These are phyloP conservation scores for Terana coerulea DNA, from an alignment of 768 basidiomycete species.

Conservation along the genomic window DNA sequence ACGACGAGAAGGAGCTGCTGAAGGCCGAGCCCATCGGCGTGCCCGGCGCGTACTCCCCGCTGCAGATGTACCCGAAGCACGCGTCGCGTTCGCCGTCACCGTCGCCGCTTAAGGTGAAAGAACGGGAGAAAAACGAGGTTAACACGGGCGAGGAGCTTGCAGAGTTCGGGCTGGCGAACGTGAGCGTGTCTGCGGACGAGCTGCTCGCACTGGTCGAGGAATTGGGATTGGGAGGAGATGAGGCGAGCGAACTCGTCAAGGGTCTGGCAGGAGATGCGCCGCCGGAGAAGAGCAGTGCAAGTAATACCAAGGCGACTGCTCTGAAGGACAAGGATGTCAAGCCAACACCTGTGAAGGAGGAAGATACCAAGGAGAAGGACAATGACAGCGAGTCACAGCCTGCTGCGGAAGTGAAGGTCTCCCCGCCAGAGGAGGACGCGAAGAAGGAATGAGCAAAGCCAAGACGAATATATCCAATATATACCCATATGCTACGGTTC, in stretches of 20 bases:
- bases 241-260: slow-evolving; percentile 72
- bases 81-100: slow-evolving; percentile 34
- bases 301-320: neutral
- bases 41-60: slow-evolving; percentile 70
- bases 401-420: neutral
- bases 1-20: slow-evolving; percentile 57
- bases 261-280: slow-evolving; percentile 39
- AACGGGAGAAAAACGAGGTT: slow-evolving; percentile 49
- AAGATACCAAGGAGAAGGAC: slow-evolving; percentile 6
- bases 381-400: slow-evolving; percentile 24
- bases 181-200: slow-evolving; percentile 75
- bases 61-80: slow-evolving; percentile 81
- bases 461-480: no score
- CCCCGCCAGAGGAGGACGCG: neutral
- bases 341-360: neutral
- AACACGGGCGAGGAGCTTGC: slow-evolving; percentile 67
- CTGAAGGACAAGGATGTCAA: slow-evolving; percentile 9
- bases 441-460: neutral
- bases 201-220: slow-evolving; percentile 66
- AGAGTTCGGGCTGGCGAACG: slow-evolving; percentile 71
- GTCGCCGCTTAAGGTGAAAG: slow-evolving; percentile 37
- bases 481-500: no score
- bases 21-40: slow-evolving; percentile 67
- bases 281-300: slow-evolving; percentile 11
- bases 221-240: slow-evolving; percentile 71